These are phyloP conservation scores for Waltiozyma sp. DNA, from an alignment of 1,139 yeast genomes.

Conservation along the genomic window DNA sequence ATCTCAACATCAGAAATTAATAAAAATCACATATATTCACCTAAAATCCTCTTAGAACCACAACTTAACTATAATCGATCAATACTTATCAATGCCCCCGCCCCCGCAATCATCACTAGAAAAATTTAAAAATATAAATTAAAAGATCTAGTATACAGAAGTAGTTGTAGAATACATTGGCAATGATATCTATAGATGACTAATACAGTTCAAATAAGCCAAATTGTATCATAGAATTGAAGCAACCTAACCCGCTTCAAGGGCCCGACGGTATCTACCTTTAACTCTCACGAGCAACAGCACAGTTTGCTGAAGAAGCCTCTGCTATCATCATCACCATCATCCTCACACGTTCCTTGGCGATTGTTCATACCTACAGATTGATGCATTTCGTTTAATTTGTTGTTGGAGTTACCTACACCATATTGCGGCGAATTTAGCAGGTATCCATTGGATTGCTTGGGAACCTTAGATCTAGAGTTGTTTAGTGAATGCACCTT, in stretches of 20 bases:
- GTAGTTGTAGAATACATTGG: neutral
- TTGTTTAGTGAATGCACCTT: constrained; percentile 18
- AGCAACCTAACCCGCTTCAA: neutral
- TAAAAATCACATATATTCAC: neutral
- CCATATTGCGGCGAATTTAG: constrained; percentile 18
- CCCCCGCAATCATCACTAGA: no score
- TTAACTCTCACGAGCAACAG: constrained; percentile 10
- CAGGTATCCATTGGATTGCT: constrained; percentile 12
- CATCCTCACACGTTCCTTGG: neutral
- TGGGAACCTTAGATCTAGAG: constrained; percentile 18
- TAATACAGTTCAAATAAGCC: neutral
- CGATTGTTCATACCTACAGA: neutral
- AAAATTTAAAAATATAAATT: neutral
- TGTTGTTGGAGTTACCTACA: constrained; percentile 9
- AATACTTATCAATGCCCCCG: no score
- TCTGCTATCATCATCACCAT: constrained; percentile 3
- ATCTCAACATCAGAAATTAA: neutral
- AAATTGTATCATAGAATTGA: neutral
- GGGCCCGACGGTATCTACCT: neutral
- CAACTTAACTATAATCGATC: no score
- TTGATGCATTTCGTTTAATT: constrained; percentile 16
- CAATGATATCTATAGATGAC: neutral
- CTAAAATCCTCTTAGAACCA: no score
- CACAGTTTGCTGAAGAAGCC: constrained; percentile 18
- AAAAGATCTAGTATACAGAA: neutral